A percentile compares a stretch with the other conserved stretches of the same genome.
phyloP scores from a whole-genome alignment of 805 yeast species.

The Ogataea philodendri region DNA sequence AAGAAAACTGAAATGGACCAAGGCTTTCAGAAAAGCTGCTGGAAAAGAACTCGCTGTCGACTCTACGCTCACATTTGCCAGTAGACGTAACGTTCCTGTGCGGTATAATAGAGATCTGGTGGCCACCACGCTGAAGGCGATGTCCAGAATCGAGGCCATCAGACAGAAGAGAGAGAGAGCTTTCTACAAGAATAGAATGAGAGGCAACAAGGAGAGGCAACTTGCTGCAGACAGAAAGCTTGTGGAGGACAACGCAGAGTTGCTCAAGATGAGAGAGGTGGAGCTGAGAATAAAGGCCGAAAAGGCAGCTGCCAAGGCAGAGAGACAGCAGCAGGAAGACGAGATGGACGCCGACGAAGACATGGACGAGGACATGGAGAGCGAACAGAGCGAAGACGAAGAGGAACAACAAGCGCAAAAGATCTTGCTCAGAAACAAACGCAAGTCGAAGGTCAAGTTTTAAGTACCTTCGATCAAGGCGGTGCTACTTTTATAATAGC shows the following conservation, averaged over 20 bases:
- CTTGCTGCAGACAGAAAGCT: constrained; percentile 83
- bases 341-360: constrained; percentile 45
- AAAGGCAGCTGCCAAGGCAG: constrained; percentile 60
- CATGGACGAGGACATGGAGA: constrained; percentile 38
- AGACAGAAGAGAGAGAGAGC: constrained; percentile 96
- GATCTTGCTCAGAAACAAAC: constrained; percentile 65
- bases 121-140: constrained; percentile 88
- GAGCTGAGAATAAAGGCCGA: constrained; percentile 78
- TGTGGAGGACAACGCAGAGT: constrained; percentile 84
- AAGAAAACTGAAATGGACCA: constrained; percentile 96
- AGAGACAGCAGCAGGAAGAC: constrained; percentile 43
- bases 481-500: constrained; percentile 4
- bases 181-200: constrained; percentile 99
- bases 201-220: constrained; percentile 88
- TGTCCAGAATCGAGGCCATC: constrained; percentile 94
- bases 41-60: constrained; percentile 98
- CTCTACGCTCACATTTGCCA: constrained; percentile 92
- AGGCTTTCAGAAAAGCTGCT: constrained; percentile 98
- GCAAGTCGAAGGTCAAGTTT: constrained; percentile 42
- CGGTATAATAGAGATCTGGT: constrained; percentile 96
- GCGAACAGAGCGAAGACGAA: constrained; percentile 31
- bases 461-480: constrained; percentile 25
- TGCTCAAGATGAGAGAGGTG: constrained; percentile 89
- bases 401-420: constrained; percentile 47
- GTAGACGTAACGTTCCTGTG: constrained; percentile 97